These are phyloP conservation scores for Globisporangium orthogonon DNA, from an alignment of 352 stramenopile species.

Conservation along the genomic window DNA sequence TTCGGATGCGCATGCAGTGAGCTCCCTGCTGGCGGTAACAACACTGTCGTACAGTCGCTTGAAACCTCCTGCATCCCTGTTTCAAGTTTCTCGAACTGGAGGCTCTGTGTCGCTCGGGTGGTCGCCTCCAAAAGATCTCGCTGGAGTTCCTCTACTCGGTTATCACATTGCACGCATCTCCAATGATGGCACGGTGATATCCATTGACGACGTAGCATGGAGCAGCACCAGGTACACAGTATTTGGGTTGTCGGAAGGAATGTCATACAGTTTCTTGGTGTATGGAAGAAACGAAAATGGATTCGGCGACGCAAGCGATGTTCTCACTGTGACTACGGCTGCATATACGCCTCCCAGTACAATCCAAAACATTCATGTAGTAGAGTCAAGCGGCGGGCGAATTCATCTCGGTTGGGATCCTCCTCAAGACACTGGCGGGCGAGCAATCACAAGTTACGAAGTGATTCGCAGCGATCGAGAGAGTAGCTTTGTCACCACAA, in stretches of 20 bases:
- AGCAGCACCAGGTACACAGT: conserved; percentile 24
- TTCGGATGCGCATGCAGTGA: conserved; percentile 14
- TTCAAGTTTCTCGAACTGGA: conserved; percentile 21
- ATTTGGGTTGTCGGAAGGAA: conserved; percentile 31
- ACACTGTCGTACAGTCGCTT: conserved; percentile 32
- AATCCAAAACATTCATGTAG: conserved; percentile 15
- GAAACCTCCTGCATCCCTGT: conserved; percentile 15
- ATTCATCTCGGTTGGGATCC: conserved; percentile 33
- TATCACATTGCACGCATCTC: conserved; percentile 26
- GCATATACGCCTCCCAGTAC: conserved; percentile 14
- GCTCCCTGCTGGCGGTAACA: conserved; percentile 20
- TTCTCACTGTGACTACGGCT: conserved; percentile 15
- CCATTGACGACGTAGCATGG: conserved; percentile 4
- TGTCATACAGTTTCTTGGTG: conserved; percentile 37
- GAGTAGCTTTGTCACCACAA: conserved; percentile 11
- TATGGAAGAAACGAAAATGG: conserved; percentile 47
- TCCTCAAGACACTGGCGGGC: conserved; percentile 39
- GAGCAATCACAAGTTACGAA: conserved; percentile 34
- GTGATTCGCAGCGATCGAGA: conserved; percentile 18
- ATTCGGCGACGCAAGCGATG: conserved; percentile 17
- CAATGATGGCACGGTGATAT: conserved; percentile 2
- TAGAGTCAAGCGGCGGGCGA: conserved; percentile 17
- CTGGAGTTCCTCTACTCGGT: conserved; percentile 31
- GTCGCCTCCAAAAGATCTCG: conserved; percentile 36
- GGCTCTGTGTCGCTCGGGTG: conserved; percentile 41